A percentile compares a stretch with the other conserved stretches of the same genome.
Evolutionary conservation across 768 basidiomycete genomes (phyloP).

Genomic region (Pleurotus djamor): DNA sequence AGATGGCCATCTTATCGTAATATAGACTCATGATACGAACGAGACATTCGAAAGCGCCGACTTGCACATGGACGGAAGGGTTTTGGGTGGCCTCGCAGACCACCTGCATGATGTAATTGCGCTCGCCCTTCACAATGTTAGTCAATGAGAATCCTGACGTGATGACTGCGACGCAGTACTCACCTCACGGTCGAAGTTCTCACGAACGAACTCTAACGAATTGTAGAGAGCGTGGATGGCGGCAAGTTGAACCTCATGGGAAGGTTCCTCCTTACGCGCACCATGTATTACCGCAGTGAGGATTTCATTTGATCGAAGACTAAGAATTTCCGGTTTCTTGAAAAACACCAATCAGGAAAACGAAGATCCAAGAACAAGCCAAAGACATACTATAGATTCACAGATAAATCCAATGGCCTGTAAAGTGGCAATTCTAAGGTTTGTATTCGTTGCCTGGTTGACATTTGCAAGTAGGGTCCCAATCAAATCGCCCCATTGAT

Average conservation of each 20-base stretch:
- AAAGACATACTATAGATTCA: constrained; percentile 79
- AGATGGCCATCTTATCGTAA: constrained; percentile 98
- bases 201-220: constrained; percentile 95
- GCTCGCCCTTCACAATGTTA: constrained; percentile 70
- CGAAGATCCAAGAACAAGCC: neutral
- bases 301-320: constrained; percentile 92
- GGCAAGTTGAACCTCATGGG: constrained; percentile 86
- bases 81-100: constrained; percentile 98
- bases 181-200: constrained; percentile 98
- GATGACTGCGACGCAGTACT: constrained; percentile 18
- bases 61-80: constrained; percentile 74
- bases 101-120: constrained; percentile 99
- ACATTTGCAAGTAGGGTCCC: constrained; percentile 86
- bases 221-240: constrained; percentile 93
- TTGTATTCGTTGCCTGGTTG: constrained; percentile 66
- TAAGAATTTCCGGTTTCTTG: constrained; percentile 92
- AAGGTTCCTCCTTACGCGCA: constrained; percentile 93
- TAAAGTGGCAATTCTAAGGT: constrained; percentile 81
- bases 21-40: constrained; percentile 97
- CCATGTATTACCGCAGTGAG: constrained; percentile 98
- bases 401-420: constrained; percentile 98
- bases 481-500: constrained; percentile 90
- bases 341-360: constrained; percentile 14
- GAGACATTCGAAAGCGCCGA: constrained; percentile 94
- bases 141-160: constrained; percentile 11